A percentile compares a stretch with the other conserved stretches of the same genome.
phyloP scores from a whole-genome alignment of 202 grass and related monocot genomes.

The Dendrocalamus latiflorus region DNA sequence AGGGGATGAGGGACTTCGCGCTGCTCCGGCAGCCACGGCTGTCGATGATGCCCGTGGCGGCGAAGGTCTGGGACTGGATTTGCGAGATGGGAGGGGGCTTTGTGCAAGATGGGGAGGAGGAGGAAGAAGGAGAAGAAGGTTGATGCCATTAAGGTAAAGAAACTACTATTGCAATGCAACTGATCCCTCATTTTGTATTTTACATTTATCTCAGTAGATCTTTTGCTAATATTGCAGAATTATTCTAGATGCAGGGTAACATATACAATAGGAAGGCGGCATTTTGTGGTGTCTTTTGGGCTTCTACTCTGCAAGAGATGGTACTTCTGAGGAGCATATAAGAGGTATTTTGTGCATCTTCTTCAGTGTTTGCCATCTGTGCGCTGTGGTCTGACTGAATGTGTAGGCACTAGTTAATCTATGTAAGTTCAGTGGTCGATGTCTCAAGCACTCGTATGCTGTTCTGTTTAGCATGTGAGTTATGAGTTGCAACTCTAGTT shows the following conservation, averaged over 20 bases:
- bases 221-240: background rate
- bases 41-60: conserved; percentile 72
- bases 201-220: background rate
- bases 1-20: conserved; percentile 61
- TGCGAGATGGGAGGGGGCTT: conserved; percentile 71
- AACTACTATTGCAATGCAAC: background rate
- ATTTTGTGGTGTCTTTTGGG: background rate
- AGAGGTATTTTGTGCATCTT: background rate
- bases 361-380: background rate
- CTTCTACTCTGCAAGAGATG: background rate
- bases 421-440: background rate
- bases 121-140: background rate
- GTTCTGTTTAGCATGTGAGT: background rate
- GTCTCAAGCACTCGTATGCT: background rate
- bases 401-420: background rate
- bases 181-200: background rate
- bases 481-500: background rate
- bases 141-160: background rate
- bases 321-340: background rate
- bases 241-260: background rate
- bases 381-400: background rate
- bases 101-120: conserved; percentile 24
- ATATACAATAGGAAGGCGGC: background rate
- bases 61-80: conserved; percentile 56
- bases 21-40: conserved; percentile 69